These are phyloP conservation scores for Boletus rubropictus DNA, from an alignment of 768 basidiomycete species.

Conservation along the genomic window DNA sequence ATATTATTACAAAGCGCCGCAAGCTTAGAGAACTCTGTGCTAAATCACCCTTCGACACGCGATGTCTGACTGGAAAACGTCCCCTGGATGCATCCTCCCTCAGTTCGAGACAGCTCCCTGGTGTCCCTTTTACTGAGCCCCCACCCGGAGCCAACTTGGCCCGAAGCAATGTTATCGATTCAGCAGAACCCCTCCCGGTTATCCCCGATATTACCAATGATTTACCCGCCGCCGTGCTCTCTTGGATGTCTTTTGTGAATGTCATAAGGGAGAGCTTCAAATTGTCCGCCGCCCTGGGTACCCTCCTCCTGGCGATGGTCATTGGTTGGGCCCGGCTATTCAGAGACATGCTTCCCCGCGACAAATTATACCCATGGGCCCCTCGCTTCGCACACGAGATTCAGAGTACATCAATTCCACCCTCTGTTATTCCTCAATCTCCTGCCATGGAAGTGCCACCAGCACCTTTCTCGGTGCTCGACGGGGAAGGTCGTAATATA, in stretches of 20 bases:
- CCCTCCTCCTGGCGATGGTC: conserved; percentile 20
- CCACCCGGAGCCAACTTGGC: conserved; percentile 23
- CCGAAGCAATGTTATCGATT: conserved; percentile 8
- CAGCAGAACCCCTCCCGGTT: conserved; percentile 13
- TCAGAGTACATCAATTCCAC: neutral
- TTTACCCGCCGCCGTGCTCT: conserved; percentile 9
- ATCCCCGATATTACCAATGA: conserved; percentile 15
- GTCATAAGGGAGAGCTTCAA: conserved; percentile 13
- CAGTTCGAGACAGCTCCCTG: conserved; percentile 57
- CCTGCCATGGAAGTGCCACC: neutral
- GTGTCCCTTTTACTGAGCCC: conserved; percentile 38
- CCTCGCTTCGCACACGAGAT: neutral
- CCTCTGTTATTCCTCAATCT: conserved; percentile 1
- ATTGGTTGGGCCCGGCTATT: conserved; percentile 25
- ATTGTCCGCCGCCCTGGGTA: conserved; percentile 14
- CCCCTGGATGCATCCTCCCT: conserved; percentile 43
- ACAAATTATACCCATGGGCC: conserved; percentile 10
- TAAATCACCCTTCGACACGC: conserved; percentile 39
- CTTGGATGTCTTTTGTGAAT: conserved; percentile 13
- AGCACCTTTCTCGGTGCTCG: neutral
- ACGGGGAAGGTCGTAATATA: conserved; percentile 1
- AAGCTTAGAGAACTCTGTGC: conserved; percentile 39
- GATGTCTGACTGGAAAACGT: conserved; percentile 61
- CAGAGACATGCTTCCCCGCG: conserved; percentile 15
- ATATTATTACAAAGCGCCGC: conserved; percentile 40